These are phyloP conservation scores for Calonectria montana DNA, from an alignment of 2,329 filamentous ascomycete species.

Conservation along the genomic window DNA sequence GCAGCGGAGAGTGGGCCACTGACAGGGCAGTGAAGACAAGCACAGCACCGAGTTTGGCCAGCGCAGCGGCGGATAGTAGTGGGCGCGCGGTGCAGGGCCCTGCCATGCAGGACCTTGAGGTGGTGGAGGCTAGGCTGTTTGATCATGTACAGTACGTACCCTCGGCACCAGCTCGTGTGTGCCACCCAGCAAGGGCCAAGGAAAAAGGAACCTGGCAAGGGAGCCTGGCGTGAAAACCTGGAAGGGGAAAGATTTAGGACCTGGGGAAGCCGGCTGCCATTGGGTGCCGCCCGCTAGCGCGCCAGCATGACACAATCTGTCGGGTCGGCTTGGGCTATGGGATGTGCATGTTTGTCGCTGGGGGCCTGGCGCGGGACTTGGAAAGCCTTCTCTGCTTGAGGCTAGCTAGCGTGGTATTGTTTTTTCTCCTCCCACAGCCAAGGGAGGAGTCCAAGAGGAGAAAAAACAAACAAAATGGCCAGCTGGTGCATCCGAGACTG, in stretches of 20 bases:
- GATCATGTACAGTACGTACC: conserved; percentile 8
- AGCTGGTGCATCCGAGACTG: neutral
- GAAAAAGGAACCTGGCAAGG: conserved; percentile 36
- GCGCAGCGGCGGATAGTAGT: conserved; percentile 4
- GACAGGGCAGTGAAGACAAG: neutral
- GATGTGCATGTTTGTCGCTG: conserved; percentile 21
- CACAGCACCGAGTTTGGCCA: neutral
- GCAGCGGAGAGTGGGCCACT: neutral
- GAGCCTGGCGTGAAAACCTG: conserved; percentile 30
- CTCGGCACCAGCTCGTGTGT: neutral
- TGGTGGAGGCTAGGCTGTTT: neutral
- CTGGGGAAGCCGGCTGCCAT: conserved; percentile 44
- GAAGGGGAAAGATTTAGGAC: conserved; percentile 39
- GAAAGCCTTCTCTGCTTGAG: conserved; percentile 13
- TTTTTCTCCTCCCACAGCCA: neutral
- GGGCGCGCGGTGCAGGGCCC: conserved; percentile 1
- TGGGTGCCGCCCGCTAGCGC: conserved; percentile 41
- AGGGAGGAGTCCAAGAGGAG: neutral
- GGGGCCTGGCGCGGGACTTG: conserved; percentile 20
- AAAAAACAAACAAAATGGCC: conserved; percentile 3
- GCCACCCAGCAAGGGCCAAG: conserved; percentile 20
- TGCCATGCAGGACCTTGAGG: neutral
- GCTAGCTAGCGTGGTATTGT: conserved; percentile 21
- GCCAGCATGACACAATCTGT: conserved; percentile 49
- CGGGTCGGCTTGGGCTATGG: conserved; percentile 41